A percentile compares a stretch with the other conserved stretches of the same genome.
These are phyloP conservation scores for Rhodotorula sp. DNA, from an alignment of 1,284 basidiomycete genomes.

Conservation along the genomic window DNA sequence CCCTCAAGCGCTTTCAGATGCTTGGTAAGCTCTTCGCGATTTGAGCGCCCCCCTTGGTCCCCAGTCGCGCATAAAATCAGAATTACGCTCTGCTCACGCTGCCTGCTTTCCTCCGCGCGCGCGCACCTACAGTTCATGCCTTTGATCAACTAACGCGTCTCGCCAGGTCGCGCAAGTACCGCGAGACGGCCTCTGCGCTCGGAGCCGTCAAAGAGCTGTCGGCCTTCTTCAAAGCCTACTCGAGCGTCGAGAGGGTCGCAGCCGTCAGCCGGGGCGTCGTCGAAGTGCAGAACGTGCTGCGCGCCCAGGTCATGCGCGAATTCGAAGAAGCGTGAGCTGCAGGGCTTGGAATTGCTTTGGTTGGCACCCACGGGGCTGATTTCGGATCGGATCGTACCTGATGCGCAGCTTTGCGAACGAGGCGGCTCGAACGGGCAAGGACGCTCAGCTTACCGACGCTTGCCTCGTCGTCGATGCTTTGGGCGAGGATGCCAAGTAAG, in stretches of 20 bases:
- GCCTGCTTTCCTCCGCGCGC: too few relatives aligned
- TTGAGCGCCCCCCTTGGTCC: too few relatives aligned
- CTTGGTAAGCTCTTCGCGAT: slow-evolving; percentile 61
- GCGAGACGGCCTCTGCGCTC: slow-evolving; percentile 76
- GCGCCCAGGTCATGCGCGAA: slow-evolving; percentile 75
- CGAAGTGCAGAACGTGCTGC: slow-evolving; percentile 70
- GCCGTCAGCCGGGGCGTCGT: slow-evolving; percentile 74
- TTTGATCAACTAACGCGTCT: slow-evolving; percentile 75
- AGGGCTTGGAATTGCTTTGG: accelerated
- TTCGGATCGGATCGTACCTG: too few relatives aligned
- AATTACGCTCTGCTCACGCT: background rate
- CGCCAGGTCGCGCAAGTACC: slow-evolving; percentile 71
- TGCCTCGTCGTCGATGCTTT: slow-evolving; percentile 81
- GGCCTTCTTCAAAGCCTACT: slow-evolving; percentile 70
- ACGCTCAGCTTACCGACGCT: slow-evolving; percentile 58
- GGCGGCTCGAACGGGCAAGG: slow-evolving; percentile 29
- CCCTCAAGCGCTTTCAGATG: slow-evolving; percentile 87
- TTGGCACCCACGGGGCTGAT: background rate
- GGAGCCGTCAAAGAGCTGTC: slow-evolving; percentile 87
- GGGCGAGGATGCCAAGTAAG: slow-evolving; percentile 70
- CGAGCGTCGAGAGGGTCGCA: slow-evolving; percentile 68
- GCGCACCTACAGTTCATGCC: slow-evolving; percentile 64
- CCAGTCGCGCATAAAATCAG: background rate
- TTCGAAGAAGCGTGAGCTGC: slow-evolving; percentile 82
- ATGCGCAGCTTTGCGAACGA: slow-evolving; percentile 33